phyloP scores from a whole-genome alignment of 768 basidiomycete species.

The Tulasnella sp. region DNA sequence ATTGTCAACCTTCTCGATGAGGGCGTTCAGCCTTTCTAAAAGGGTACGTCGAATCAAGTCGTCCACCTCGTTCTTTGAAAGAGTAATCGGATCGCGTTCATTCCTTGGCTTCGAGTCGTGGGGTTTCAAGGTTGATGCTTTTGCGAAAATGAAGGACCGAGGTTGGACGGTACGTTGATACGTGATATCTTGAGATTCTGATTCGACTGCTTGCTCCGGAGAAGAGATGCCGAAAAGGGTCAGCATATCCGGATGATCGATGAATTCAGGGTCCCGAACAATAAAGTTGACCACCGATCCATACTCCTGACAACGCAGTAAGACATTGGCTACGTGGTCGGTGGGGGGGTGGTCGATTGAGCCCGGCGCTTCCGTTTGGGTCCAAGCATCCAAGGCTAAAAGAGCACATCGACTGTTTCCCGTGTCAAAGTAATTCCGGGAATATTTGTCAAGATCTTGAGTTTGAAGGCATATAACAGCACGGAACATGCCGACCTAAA shows the following conservation, averaged over 20 bases:
- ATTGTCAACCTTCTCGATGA: neutral
- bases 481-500: neutral
- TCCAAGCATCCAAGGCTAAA: neutral
- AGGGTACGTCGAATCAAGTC: neutral
- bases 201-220: neutral
- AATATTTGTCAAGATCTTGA: neutral
- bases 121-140: neutral
- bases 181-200: no score
- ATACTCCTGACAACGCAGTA: neutral
- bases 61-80: neutral
- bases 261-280: neutral
- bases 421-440: neutral
- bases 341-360: neutral
- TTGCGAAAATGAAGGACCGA: neutral
- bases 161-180: neutral
- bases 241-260: neutral
- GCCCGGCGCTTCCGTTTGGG: neutral
- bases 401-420: neutral
- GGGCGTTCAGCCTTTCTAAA: neutral
- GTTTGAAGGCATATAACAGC: neutral
- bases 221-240: conserved; percentile 8
- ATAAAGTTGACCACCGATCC: neutral
- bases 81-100: neutral
- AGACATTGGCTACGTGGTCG: neutral
- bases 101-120: neutral